phyloP scores from a whole-genome alignment of 192 early-diverging fungal species.

The Dissophora ornata region DNA sequence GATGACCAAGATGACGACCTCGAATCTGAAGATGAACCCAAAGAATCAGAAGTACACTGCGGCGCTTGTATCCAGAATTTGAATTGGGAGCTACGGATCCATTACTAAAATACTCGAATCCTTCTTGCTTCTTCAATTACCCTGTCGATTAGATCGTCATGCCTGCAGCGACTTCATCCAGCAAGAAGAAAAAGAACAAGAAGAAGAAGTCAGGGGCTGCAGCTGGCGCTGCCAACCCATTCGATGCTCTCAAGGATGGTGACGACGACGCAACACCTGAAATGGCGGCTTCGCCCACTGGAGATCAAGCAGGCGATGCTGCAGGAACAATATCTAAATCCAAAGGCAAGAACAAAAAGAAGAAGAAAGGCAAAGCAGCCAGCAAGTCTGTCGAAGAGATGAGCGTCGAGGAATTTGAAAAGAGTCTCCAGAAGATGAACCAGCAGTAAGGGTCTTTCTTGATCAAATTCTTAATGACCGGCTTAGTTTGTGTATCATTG shows the following conservation, averaged over 20 bases:
- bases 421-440: conserved; percentile 68
- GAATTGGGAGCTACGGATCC: no score
- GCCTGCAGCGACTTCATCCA: conserved; percentile 12
- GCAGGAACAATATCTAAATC: conserved; percentile 16
- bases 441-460: conserved; percentile 54
- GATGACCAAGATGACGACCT: conserved; percentile 57
- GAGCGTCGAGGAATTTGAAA: conserved; percentile 74
- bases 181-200: conserved; percentile 67
- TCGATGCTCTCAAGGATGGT: conserved; percentile 35
- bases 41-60: conserved; percentile 16
- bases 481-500: no score
- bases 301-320: neutral
- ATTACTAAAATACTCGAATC: no score
- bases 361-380: conserved; percentile 58
- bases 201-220: conserved; percentile 60
- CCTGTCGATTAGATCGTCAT: neutral
- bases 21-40: conserved; percentile 39
- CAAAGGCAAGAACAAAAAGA: conserved; percentile 62
- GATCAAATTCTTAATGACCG: no score
- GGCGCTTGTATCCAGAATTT: no score
- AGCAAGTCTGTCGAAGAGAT: conserved; percentile 60
- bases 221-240: conserved; percentile 25
- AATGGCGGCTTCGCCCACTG: neutral
- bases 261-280: conserved; percentile 5
- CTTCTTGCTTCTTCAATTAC: no score